Evolutionary conservation across 179 eudicot species (phyloP), one percentile per base, ranked within the genome.

Genomic region (Camellia oleifera): DNA sequence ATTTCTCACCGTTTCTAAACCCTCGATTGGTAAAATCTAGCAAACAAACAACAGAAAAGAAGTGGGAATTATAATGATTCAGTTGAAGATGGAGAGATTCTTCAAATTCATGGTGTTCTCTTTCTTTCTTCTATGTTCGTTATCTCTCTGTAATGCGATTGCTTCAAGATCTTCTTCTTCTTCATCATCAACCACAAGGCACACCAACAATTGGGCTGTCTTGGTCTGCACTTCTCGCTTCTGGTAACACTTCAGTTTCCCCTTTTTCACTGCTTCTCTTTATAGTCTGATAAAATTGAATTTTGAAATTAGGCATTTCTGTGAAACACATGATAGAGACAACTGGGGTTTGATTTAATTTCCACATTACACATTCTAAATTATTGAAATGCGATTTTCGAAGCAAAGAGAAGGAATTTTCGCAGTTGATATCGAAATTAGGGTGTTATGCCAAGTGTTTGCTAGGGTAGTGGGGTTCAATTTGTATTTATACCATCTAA

Each of bases 131-230:
- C 15, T 80, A 20, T 42, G 57, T 68, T 54, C 67, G 23, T 63
- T 53, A 4, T 72, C 63, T 56, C 65, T 52, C 69, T 45, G 69
- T 79, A 45, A 78, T 58, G 82, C 72, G 44, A 64, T 79, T 57
- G 77, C 79, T 0, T 82, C 86, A 61, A 81, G 48, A 80, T 80
- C 82, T 23, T 66, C 84, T 45, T 73, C 75, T 57, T 79, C 80
- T 56, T 87, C 88, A 9, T 81, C 88, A 2, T 74, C 90, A 32
- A 85, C 93, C 20, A 87, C 94, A 26, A 90, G 89, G 94, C 98
- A 94, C 86, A 94, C 98, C 73, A 95, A 95, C 85, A 95, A 95
- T 77, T 95, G 99, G 99, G 99, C 99, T 52, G 94, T 95, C 18
- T 86, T 95, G 79, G 99, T 95, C 53, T 95, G 98, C 89, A 95